phyloP scores from a whole-genome alignment of 306 rosid genomes.

The Canavalia gladiata region DNA sequence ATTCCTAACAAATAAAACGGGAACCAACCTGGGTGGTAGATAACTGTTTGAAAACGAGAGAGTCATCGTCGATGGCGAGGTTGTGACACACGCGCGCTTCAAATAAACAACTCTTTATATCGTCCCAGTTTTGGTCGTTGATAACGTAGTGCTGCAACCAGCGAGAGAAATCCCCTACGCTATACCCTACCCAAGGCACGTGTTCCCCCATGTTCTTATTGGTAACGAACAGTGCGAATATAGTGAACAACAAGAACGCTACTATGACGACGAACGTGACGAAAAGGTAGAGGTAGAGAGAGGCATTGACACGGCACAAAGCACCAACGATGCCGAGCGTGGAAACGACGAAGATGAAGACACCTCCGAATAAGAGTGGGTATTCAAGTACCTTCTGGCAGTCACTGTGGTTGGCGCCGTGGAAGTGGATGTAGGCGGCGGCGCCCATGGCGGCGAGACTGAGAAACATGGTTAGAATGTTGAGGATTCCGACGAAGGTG shows the following conservation, averaged over 20 bases:
- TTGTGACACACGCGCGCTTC: conserved; percentile 66
- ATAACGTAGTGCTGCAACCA: conserved; percentile 79
- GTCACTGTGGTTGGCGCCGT: conserved; percentile 45
- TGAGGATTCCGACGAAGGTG: conserved; percentile 65
- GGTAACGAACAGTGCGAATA: conserved; percentile 68
- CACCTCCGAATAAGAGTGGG: conserved; percentile 66
- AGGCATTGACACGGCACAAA: conserved; percentile 53
- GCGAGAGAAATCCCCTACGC: conserved; percentile 66
- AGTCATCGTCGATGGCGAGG: conserved; percentile 44
- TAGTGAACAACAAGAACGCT: conserved; percentile 62
- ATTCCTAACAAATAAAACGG: no score
- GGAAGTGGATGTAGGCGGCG: conserved; percentile 56
- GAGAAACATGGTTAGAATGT: conserved; percentile 58
- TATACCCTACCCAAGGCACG: conserved; percentile 61
- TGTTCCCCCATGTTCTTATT: conserved; percentile 63
- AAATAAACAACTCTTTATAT: conserved; percentile 71
- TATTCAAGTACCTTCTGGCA: conserved; percentile 71
- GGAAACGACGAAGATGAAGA: conserved; percentile 59
- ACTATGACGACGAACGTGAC: conserved; percentile 63
- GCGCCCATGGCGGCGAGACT: conserved; percentile 61
- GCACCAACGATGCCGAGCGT: conserved; percentile 72
- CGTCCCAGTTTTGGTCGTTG: conserved; percentile 69
- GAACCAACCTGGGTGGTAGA: conserved; percentile 69
- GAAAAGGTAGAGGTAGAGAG: conserved; percentile 64
- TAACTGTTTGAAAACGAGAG: conserved; percentile 59